Conservation (phyloP, 345 rosid genomes). For the Citrus inodora region DNA sequence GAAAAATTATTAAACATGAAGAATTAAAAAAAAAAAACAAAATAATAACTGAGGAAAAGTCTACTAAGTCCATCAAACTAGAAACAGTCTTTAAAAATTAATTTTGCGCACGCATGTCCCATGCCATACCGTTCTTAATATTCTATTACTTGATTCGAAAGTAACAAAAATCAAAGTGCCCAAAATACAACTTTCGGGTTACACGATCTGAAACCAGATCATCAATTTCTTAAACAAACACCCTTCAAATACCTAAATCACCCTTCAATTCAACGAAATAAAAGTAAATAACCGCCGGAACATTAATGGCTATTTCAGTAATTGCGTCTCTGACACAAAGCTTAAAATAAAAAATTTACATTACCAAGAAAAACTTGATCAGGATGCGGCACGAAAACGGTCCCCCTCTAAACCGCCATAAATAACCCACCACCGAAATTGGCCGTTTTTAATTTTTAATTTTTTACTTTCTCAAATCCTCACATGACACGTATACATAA, state of each 20-base stretch:
- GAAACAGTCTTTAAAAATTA: too few relatives aligned
- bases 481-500: neutral
- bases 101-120: too few relatives aligned
- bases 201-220: too few relatives aligned
- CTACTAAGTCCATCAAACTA: too few relatives aligned
- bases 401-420: neutral
- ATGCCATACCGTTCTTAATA: too few relatives aligned
- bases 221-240: too few relatives aligned
- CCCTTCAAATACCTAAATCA: neutral
- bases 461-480: neutral
- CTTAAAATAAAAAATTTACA: neutral
- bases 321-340: neutral
- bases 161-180: too few relatives aligned
- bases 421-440: neutral
- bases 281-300: neutral
- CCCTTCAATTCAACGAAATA: neutral
- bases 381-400: slow-evolving; percentile 2
- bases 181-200: too few relatives aligned
- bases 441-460: neutral
- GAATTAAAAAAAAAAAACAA: too few relatives aligned
- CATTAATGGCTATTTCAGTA: neutral
- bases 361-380: neutral
- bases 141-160: too few relatives aligned
- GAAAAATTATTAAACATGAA: too few relatives aligned
- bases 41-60: too few relatives aligned